Conservation (phyloP, 495 filamentous ascomycete genomes). For the Talaromyces borbonicus region DNA sequence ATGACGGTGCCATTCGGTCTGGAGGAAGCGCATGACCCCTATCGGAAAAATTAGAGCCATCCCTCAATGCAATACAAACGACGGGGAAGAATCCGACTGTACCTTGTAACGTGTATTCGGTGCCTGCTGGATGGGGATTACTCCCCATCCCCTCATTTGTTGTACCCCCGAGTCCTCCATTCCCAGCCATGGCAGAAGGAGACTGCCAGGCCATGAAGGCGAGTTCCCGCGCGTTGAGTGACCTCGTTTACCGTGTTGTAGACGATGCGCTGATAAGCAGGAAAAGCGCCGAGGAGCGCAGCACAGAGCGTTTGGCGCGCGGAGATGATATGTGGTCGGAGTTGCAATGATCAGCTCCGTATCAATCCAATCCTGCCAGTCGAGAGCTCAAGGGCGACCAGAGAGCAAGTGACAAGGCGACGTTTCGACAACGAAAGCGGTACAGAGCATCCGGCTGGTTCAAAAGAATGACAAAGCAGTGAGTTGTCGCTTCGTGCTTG, state of each 20-base stretch:
- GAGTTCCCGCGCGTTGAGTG: neutral
- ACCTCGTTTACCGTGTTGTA: too few species aligned
- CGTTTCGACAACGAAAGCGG: too few species aligned
- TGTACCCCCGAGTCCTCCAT: slow-evolving; percentile 42
- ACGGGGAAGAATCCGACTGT: slow-evolving; percentile 12
- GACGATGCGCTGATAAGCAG: neutral
- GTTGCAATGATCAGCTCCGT: slow-evolving; percentile 1
- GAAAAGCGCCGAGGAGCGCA: neutral
- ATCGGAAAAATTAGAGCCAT: slow-evolving; percentile 1
- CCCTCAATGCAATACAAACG: neutral
- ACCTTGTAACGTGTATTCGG: slow-evolving; percentile 99
- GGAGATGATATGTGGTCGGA: neutral
- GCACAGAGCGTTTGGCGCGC: slow-evolving; percentile 1
- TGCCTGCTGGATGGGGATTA: slow-evolving; percentile 62
- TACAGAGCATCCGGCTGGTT: too few species aligned
- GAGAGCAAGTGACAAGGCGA: too few species aligned
- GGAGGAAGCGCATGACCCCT: slow-evolving; percentile 99
- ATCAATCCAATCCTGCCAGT: neutral
- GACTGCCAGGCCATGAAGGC: slow-evolving; percentile 52
- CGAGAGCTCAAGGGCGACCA: too few species aligned
- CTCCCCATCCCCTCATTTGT: slow-evolving; percentile 43
- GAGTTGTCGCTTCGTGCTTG: too few species aligned
- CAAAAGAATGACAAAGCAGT: neutral
- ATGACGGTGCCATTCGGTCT: slow-evolving; percentile 98
- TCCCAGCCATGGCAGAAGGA: slow-evolving; percentile 54